phyloP scores from a whole-genome alignment of 1,284 basidiomycete genomes.

The Boletus putidus region DNA sequence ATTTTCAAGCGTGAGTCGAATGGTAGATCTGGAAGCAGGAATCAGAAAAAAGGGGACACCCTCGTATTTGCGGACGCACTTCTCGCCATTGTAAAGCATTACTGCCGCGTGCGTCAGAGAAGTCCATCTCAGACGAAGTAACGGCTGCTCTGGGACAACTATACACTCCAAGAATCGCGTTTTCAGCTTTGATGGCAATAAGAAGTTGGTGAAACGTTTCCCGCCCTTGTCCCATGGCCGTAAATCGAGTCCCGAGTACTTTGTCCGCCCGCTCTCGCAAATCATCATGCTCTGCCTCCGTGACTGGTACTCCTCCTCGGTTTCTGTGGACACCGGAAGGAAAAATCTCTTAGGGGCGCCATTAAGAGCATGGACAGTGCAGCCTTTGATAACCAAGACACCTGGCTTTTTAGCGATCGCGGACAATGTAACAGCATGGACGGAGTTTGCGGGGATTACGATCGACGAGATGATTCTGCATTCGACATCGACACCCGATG shows the following conservation, averaged over 20 bases:
- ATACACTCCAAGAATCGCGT: slow-evolving; percentile 67
- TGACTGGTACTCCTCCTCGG: slow-evolving; percentile 64
- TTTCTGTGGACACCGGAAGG: slow-evolving; percentile 71
- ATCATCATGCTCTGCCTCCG: slow-evolving; percentile 59
- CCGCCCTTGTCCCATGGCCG: slow-evolving; percentile 55
- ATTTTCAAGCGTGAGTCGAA: slow-evolving; percentile 88
- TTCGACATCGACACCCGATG: slow-evolving; percentile 76
- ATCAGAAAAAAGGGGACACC: slow-evolving; percentile 9
- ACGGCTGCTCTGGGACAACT: slow-evolving; percentile 84
- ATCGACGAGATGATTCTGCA: slow-evolving; percentile 57
- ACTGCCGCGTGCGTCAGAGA: slow-evolving; percentile 87
- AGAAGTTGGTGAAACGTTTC: slow-evolving; percentile 36
- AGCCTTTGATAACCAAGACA: slow-evolving; percentile 72
- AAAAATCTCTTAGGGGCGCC: slow-evolving; percentile 72
- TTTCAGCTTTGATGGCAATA: slow-evolving; percentile 36
- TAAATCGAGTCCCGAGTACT: slow-evolving; percentile 69
- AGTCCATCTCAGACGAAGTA: slow-evolving; percentile 82
- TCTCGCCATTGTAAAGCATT: slow-evolving; percentile 94
- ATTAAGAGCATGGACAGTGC: slow-evolving; percentile 73
- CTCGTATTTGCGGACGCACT: slow-evolving; percentile 46
- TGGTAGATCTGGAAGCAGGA: slow-evolving; percentile 57
- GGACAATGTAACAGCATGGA: slow-evolving; percentile 71
- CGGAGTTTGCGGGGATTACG: slow-evolving; percentile 70
- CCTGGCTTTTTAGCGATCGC: slow-evolving; percentile 72
- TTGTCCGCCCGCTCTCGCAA: slow-evolving; percentile 66